These are phyloP conservation scores for Phaeosphaeria sp. DNA, from an alignment of 2,329 filamentous ascomycete genomes.

Conservation along the genomic window DNA sequence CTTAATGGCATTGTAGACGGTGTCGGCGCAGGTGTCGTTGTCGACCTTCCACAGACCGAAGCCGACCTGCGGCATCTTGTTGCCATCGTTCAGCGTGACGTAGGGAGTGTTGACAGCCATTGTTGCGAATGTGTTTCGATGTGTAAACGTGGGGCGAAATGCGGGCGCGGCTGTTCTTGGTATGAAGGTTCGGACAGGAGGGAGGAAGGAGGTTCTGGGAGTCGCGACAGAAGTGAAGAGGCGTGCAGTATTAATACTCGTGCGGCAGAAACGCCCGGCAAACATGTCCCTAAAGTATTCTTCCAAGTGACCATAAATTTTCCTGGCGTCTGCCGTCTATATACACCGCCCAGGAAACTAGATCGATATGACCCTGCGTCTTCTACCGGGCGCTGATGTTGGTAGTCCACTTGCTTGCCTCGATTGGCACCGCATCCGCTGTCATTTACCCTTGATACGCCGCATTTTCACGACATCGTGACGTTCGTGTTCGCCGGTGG, in stretches of 20 bases:
- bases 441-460: slow-evolving; percentile 28
- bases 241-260: slow-evolving; percentile 33
- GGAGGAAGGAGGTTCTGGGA: slow-evolving; percentile 16
- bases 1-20: slow-evolving; percentile 48
- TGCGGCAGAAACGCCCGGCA: slow-evolving; percentile 21
- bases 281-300: slow-evolving; percentile 23
- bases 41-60: slow-evolving; percentile 46
- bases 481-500: background rate
- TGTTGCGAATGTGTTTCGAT: slow-evolving; percentile 25
- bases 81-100: slow-evolving; percentile 44
- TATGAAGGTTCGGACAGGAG: slow-evolving; percentile 9
- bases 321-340: slow-evolving; percentile 25
- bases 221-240: slow-evolving; percentile 12
- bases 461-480: slow-evolving; percentile 7
- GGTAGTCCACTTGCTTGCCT: slow-evolving; percentile 20
- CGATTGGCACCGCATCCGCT: slow-evolving; percentile 19
- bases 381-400: slow-evolving; percentile 29
- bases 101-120: slow-evolving; percentile 37
- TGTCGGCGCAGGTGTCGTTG: slow-evolving; percentile 40
- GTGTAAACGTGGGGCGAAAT: slow-evolving; percentile 5
- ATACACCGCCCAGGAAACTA: slow-evolving; percentile 30
- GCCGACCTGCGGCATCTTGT: slow-evolving; percentile 46
- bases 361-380: slow-evolving; percentile 26
- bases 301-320: slow-evolving; percentile 20
- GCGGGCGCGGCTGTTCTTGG: slow-evolving; percentile 7